These are phyloP conservation scores for Lachancea quebecensis DNA, from an alignment of 805 yeast genomes.

Conservation along the genomic window DNA sequence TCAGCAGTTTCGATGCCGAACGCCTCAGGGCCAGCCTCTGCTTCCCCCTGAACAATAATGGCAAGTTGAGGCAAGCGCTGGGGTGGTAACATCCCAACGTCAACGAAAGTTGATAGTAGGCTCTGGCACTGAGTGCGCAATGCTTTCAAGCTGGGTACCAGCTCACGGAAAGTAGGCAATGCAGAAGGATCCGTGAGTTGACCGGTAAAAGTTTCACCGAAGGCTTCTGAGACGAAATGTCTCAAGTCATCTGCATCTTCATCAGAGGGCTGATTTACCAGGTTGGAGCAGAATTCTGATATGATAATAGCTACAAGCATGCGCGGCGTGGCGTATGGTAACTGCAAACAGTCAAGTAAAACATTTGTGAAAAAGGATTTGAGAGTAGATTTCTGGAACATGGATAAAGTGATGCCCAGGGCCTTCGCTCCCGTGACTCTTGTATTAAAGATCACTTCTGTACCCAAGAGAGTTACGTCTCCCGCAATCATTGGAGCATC, in stretches of 20 bases:
- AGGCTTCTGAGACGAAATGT: constrained; percentile 24
- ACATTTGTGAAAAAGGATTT: constrained; percentile 34
- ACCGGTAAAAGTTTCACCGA: constrained; percentile 35
- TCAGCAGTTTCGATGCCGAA: constrained; percentile 77
- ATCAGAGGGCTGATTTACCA: constrained; percentile 12
- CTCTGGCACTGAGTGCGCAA: constrained; percentile 85
- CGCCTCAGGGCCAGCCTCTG: constrained; percentile 90
- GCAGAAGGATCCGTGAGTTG: constrained; percentile 27
- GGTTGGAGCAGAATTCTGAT: constrained; percentile 52
- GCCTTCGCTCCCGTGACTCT: constrained; percentile 72
- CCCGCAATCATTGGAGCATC: constrained; percentile 91
- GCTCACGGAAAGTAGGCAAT: constrained; percentile 58
- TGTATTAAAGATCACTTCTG: constrained; percentile 64
- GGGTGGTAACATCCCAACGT: constrained; percentile 64
- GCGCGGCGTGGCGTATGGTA: constrained; percentile 76
- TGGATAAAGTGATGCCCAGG: constrained; percentile 58
- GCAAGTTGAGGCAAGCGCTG: constrained; percentile 76
- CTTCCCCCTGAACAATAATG: constrained; percentile 87
- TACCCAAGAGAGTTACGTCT: constrained; percentile 79
- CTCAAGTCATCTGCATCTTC: constrained; percentile 19
- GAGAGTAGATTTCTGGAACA: constrained; percentile 38
- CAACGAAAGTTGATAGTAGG: constrained; percentile 68
- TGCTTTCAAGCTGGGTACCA: constrained; percentile 78
- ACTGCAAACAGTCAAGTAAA: constrained; percentile 38
- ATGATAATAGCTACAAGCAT: constrained; percentile 61